These are phyloP conservation scores for Keithomyces neogunnii DNA, from an alignment of 2,329 filamentous ascomycete genomes.

Conservation along the genomic window DNA sequence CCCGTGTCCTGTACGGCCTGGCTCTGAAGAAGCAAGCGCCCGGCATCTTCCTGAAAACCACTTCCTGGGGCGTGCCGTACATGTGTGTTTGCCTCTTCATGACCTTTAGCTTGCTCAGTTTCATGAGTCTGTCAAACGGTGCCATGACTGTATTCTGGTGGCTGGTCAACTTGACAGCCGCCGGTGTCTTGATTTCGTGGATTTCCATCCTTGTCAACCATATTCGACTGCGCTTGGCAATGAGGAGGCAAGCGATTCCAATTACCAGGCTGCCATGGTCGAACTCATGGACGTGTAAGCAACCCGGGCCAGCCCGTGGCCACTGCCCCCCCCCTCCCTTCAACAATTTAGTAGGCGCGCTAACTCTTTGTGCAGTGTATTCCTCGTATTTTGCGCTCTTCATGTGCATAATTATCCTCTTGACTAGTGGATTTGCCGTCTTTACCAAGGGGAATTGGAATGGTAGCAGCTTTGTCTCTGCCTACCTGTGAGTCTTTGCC, in stretches of 20 bases:
- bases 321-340: neutral
- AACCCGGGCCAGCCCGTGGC: neutral
- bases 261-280: conserved; percentile 48
- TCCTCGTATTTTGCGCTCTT: conserved; percentile 52
- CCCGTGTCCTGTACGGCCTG: conserved; percentile 61
- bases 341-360: neutral
- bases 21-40: conserved; percentile 60
- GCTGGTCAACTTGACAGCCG: conserved; percentile 53
- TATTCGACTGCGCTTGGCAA: conserved; percentile 44
- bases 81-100: conserved; percentile 45
- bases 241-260: conserved; percentile 47
- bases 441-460: conserved; percentile 54
- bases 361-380: conserved; percentile 33
- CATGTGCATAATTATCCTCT: conserved; percentile 55
- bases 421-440: conserved; percentile 60
- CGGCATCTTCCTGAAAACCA: conserved; percentile 49
- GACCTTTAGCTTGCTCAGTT: conserved; percentile 48
- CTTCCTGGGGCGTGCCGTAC: conserved; percentile 54
- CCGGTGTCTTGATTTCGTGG: conserved; percentile 57
- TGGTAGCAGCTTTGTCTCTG: conserved; percentile 48
- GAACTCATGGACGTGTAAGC: conserved; percentile 52
- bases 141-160: conserved; percentile 59
- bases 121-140: conserved; percentile 46
- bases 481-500: conserved; percentile 45
- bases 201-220: conserved; percentile 51